These are phyloP conservation scores for Crithidia thermophila DNA, from an alignment of 208 protist species.

Conservation along the genomic window DNA sequence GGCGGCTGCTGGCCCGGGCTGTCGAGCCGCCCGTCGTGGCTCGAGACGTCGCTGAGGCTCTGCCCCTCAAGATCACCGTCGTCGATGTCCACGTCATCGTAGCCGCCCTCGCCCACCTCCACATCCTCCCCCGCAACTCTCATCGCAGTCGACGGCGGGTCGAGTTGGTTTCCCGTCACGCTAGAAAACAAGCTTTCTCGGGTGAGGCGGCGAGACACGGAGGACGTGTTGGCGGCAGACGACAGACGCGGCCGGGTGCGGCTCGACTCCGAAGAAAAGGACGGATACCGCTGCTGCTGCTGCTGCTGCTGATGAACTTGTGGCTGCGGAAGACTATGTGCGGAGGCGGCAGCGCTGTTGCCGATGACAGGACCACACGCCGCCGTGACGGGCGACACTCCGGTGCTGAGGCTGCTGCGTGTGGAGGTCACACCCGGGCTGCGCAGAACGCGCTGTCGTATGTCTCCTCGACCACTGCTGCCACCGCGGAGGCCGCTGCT, in stretches of 20 bases:
- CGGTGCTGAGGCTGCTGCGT: slow-evolving; percentile 7
- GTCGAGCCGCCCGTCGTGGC: neutral
- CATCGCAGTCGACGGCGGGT: too few species aligned
- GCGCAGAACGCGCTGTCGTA: too few species aligned
- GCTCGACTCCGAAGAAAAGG: neutral
- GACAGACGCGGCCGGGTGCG: neutral
- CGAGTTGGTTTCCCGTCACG: neutral
- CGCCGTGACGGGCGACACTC: too few species aligned
- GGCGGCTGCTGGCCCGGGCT: neutral
- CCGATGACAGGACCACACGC: too few species aligned
- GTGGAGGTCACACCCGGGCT: neutral
- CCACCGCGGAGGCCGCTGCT: neutral
- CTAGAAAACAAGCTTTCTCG: too few species aligned
- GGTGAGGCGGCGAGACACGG: neutral
- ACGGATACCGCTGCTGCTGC: too few species aligned
- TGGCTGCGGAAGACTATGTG: neutral
- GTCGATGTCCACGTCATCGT: neutral
- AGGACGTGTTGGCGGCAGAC: neutral
- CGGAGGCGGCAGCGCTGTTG: neutral
- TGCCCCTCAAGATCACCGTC: too few species aligned
- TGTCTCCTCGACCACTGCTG: too few species aligned
- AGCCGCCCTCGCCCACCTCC: neutral
- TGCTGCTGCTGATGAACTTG: neutral
- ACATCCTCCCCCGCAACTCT: too few species aligned
- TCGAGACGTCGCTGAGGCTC: slow-evolving; percentile 2